Percentiles rank a stretch among this genome's conserved stretches.
Evolutionary conservation across 352 stramenopile species (phyloP).

Genomic region (Pythium aquatile): DNA sequence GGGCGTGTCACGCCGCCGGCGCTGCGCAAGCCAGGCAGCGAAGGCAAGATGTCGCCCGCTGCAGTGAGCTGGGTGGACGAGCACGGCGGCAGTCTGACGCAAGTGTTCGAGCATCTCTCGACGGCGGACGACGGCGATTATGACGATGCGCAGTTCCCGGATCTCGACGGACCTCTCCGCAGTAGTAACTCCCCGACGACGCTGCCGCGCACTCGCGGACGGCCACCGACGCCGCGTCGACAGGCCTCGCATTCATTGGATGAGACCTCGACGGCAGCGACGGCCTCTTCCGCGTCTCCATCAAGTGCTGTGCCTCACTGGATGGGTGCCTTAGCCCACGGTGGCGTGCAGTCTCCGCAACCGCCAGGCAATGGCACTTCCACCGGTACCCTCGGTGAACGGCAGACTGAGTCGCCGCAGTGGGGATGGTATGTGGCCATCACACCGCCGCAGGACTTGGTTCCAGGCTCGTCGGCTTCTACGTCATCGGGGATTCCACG

Average conservation of each 20-base stretch:
- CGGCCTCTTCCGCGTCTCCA: neutral
- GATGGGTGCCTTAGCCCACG: slow-evolving; percentile 14
- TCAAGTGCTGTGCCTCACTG: slow-evolving; percentile 4
- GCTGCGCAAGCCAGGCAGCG: slow-evolving; percentile 28
- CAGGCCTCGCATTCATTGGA: neutral
- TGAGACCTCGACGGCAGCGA: neutral
- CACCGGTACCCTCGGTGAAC: slow-evolving; percentile 12
- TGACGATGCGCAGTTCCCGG: slow-evolving; percentile 22
- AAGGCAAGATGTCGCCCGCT: slow-evolving; percentile 46
- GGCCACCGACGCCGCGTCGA: slow-evolving; percentile 12
- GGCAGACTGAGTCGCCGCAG: slow-evolving; percentile 72
- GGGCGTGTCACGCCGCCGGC: slow-evolving; percentile 23
- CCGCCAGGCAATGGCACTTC: neutral
- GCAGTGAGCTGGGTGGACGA: slow-evolving; percentile 84
- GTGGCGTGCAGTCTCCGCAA: slow-evolving; percentile 20
- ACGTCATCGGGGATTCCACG: slow-evolving; percentile 7
- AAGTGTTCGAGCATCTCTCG: slow-evolving; percentile 57
- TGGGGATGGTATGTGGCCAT: slow-evolving; percentile 89
- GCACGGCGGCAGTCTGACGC: slow-evolving; percentile 71
- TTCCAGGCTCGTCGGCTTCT: neutral
- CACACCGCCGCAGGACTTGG: slow-evolving; percentile 72
- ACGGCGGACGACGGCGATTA: slow-evolving; percentile 16
- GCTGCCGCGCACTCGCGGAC: neutral
- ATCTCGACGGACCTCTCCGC: slow-evolving; percentile 22
- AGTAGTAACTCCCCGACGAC: neutral